Evolutionary conservation across 2,329 filamentous ascomycete genomes (phyloP), one percentile per base, ranked within the genome.

Genomic region (Monosporascus sp.): DNA sequence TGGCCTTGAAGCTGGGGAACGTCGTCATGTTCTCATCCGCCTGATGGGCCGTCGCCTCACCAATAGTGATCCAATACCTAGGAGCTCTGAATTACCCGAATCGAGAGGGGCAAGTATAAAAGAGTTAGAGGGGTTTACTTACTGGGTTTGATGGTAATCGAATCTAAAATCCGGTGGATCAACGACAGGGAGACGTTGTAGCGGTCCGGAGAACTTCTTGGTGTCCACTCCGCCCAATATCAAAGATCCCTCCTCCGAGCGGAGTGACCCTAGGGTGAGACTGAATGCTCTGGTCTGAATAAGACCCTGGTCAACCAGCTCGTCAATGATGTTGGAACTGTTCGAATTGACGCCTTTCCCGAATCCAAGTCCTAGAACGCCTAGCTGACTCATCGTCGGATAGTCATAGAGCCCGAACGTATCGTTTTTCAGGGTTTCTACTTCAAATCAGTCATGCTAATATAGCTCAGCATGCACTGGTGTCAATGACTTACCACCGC

Each of bases 201-300:
- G 63, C 22, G 68, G 58, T 41, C 75, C 75, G 17, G 58, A 61
- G 52, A 69, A 78, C 60, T 77, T 76, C 43, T 67, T 70, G 18
- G 72, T 76, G 62, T 78, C 75, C 31, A 77, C 66, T 46, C 74
- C 75, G 43, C 75, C 75, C 54, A 78, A 77, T 22, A 76, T 65
- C 52, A 72, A 57, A 39, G 61, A 55, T 4, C 68, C 69, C 49
- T 60, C 62, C 43, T 52, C 50, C 17, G 54, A 59, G 22, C 54
- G 50, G 22, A 59, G 55, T 41, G 54, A 62, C 18, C 68, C 68
- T 11, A 71, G 65, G n/a, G 65, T 66, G 15, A 72, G 58, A 41
- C 66, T 64, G 47, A 71, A 67, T 14, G 65, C 64, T 27, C 58
- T 62, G 9, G 65, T 61, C 51, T 64, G 54, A 4, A 22, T 65